Evolutionary conservation across 345 rosid genomes (phyloP).

Genomic region (Psidium friedrichsthalianum): DNA sequence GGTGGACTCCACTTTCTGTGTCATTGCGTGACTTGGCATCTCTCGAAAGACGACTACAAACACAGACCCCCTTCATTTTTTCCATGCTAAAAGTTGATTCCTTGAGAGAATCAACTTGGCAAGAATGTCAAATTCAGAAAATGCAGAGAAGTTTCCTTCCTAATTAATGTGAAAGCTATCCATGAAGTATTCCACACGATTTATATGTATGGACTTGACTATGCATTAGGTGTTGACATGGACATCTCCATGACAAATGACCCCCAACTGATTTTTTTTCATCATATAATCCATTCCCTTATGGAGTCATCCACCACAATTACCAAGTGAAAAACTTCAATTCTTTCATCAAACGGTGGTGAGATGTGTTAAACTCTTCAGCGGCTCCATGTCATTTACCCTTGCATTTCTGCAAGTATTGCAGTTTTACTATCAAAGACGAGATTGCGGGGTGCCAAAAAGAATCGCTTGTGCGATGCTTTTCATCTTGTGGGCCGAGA

Average conservation of each 20-base stretch:
- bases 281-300: not conserved
- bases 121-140: no score
- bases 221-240: not conserved
- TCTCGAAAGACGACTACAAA: no score
- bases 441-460: rapidly evolving
- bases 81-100: no score
- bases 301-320: not conserved
- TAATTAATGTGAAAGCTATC: not conserved
- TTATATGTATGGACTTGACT: not conserved
- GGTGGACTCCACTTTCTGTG: not conserved
- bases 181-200: not conserved
- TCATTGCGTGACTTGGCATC: no score
- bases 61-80: no score
- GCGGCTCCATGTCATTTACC: not conserved
- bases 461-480: rapidly evolving
- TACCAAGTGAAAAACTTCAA: not conserved
- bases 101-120: no score
- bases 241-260: not conserved
- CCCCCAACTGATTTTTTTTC: not conserved
- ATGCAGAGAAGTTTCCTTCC: not conserved
- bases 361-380: not conserved
- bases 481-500: not conserved
- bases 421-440: rapidly evolving
- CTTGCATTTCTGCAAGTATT: not conserved
- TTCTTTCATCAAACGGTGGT: not conserved